phyloP scores from a whole-genome alignment of 2,329 filamentous ascomycete species.

The Cladosporium cucumerinum region DNA sequence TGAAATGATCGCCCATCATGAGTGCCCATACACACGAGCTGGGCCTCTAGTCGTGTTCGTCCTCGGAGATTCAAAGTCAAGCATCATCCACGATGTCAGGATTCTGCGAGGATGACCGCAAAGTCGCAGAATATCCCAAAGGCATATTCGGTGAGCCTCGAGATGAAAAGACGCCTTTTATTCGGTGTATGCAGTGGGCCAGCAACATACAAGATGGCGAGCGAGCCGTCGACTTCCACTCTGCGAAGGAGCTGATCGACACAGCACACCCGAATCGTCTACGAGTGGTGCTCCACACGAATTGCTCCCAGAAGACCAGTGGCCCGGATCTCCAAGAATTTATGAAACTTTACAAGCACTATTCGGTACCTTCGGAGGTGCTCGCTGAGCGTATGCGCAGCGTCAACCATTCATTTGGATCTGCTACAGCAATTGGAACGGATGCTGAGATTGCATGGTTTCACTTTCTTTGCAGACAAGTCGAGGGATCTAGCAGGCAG shows the following conservation, averaged over 20 bases:
- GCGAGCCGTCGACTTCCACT: not conserved
- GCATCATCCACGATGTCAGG: not conserved
- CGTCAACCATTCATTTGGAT: slow-evolving; percentile 11
- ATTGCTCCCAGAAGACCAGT: not conserved
- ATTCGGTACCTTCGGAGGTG: not conserved
- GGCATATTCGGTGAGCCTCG: slow-evolving; percentile 11
- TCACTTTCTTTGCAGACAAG: not conserved
- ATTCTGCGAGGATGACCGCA: slow-evolving; percentile 9
- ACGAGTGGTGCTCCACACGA: not conserved
- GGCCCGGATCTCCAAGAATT: not conserved
- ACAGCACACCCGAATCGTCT: not conserved
- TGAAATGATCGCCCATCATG: not conserved
- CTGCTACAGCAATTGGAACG: not conserved
- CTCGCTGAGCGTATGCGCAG: slow-evolving; percentile 11
- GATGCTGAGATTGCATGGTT: slow-evolving; percentile 7
- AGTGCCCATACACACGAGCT: not conserved
- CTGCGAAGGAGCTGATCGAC: slow-evolving; percentile 7
- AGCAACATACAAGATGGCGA: not conserved
- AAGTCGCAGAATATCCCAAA: not conserved
- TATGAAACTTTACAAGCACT: not conserved
- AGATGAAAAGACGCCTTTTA: slow-evolving; percentile 1
- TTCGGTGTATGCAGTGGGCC: slow-evolving; percentile 12
- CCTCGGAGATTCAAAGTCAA: not conserved
- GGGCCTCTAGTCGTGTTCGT: not conserved
- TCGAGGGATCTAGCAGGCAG: not conserved